These are phyloP conservation scores for Aspergillus unguis DNA, from an alignment of 2,329 filamentous ascomycete genomes.

Conservation along the genomic window DNA sequence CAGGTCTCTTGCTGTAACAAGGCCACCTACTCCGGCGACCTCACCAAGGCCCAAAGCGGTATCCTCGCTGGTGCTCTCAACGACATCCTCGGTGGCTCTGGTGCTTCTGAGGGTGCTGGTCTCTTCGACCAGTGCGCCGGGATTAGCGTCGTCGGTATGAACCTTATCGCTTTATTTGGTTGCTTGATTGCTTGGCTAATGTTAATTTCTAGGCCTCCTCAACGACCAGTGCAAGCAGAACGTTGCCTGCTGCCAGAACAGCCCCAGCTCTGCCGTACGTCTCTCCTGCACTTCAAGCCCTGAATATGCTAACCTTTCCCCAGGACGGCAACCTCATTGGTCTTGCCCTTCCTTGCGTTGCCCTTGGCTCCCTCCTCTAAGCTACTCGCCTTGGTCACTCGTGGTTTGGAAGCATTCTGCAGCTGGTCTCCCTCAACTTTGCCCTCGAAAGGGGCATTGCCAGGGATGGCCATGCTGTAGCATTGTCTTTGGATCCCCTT, in stretches of 20 bases:
- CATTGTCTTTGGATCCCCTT: constrained; percentile 14
- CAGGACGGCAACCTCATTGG: constrained; percentile 35
- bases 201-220: constrained; percentile 24
- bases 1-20: constrained; percentile 42
- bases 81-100: constrained; percentile 36
- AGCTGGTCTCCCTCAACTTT: background rate
- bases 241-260: constrained; percentile 41
- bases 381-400: constrained; percentile 3
- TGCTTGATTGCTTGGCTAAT: no score
- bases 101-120: constrained; percentile 31
- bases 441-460: background rate
- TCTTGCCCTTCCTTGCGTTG: constrained; percentile 37
- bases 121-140: constrained; percentile 44
- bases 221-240: constrained; percentile 42
- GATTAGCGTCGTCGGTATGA: constrained; percentile 33
- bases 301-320: constrained; percentile 1
- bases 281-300: background rate
- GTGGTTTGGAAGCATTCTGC: constrained; percentile 15
- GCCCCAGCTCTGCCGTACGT: constrained; percentile 31
- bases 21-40: constrained; percentile 35
- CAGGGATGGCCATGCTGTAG: background rate
- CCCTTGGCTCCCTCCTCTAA: constrained; percentile 40
- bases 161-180: no score
- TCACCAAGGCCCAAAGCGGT: constrained; percentile 30
- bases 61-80: constrained; percentile 33